Evolutionary conservation across 257 asterid species (phyloP), one percentile per base, ranked within the genome.

Genomic region (Nicotiana obtusifolia): DNA sequence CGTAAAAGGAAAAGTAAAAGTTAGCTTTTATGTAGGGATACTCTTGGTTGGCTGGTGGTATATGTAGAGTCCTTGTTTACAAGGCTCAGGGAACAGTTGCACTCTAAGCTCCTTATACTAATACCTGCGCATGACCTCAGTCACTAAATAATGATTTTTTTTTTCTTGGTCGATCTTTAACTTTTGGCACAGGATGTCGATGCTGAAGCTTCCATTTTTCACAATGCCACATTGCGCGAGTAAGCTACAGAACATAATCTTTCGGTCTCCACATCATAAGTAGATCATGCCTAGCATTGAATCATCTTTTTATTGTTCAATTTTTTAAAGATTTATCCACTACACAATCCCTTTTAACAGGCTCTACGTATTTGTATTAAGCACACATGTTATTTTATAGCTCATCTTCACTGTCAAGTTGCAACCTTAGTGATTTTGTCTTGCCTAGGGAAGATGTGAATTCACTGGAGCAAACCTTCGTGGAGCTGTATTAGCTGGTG

Each of bases 401-500:
- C 77, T 47, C 31, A 68, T 68, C 56, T 68, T 68, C 37, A n/a
- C 7, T 37, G 57, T 68, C 77, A 68, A 68, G 77, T 68, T 68
- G 77, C 77, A 37, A 68, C 77, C 33, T 68, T 68, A 35, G 77
- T 85, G 82, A 80, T 80, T 84, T 82, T 83, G 60, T 88, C 24
- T 87, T 82, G 88, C 88, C 92, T 87, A 82, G 88, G 88, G 88
- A 89, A 94, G 98, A 90, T 95, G 99, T 81, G 99, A 95, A 77
- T 95, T 95, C 82, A 93, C 95, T 44, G 98, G 97, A 78, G 99
- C 99, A 83, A 93, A 95, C 91, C 99, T 95, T 75, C 97, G 97
- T 61, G 93, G 95, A 73, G 97, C 99, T 76, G 86, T 95, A 76
- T 89, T 95, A 89, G 97, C 98, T 75, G 99, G 99, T 67, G 95